These are phyloP conservation scores for Tetrahymena thermophila DNA, from an alignment of 73 alveolate genomes.

Conservation along the genomic window DNA sequence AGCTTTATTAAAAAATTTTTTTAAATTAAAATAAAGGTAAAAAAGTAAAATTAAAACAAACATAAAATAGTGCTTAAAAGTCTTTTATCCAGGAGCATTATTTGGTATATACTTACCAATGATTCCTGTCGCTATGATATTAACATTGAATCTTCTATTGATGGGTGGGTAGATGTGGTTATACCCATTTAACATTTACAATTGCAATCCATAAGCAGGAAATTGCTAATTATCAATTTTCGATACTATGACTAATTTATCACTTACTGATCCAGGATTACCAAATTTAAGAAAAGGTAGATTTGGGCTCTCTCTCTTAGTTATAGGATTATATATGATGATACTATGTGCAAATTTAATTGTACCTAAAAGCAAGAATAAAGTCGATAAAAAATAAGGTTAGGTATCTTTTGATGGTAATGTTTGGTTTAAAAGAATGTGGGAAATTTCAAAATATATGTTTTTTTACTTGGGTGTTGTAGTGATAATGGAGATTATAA, in stretches of 20 bases:
- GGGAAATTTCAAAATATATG: not conserved
- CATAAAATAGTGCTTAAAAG: not conserved
- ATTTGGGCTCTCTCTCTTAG: not conserved
- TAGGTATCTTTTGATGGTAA: not conserved
- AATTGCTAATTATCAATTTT: not conserved
- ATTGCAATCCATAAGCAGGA: not conserved
- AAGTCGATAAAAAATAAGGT: not conserved
- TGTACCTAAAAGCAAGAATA: not conserved
- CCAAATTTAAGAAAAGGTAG: not conserved
- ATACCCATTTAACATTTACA: not conserved
- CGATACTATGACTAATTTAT: not conserved
- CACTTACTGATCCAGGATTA: not conserved
- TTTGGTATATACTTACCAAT: not conserved
- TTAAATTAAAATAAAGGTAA: not conserved
- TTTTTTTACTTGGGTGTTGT: not conserved
- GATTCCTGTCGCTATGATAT: not conserved
- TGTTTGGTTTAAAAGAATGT: not conserved
- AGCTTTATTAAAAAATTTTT: too few species aligned
- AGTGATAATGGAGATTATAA: not conserved
- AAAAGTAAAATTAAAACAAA: not conserved
- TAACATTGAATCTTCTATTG: not conserved
- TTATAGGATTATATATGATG: not conserved
- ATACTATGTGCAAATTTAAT: not conserved
- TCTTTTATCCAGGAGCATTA: not conserved
- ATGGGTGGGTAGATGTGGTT: not conserved